phyloP scores from a whole-genome alignment of 768 basidiomycete species.

The Suillus brevipes region DNA sequence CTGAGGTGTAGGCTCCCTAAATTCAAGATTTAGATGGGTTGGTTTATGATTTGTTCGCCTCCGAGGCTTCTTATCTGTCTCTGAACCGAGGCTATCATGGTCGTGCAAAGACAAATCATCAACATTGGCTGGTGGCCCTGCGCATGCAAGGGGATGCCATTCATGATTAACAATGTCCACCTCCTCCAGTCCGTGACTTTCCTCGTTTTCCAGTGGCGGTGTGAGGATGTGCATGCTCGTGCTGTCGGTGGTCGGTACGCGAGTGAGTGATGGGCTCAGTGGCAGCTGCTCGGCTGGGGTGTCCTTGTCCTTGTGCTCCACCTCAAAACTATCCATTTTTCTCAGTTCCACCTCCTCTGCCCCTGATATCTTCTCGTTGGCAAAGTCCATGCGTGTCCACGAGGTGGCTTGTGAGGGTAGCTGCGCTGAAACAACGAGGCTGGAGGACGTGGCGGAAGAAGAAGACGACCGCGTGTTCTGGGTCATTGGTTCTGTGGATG shows the following conservation, averaged over 20 bases:
- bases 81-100: constrained; percentile 15
- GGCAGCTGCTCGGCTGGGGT: constrained; percentile 25
- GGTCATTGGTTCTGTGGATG: constrained; percentile 4
- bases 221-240: constrained; percentile 3
- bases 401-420: constrained; percentile 27
- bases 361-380: constrained; percentile 3
- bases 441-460: constrained; percentile 18
- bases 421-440: constrained; percentile 18
- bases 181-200: constrained; percentile 16
- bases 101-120: constrained; percentile 18
- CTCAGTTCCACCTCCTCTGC: constrained; percentile 12
- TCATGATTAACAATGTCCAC: constrained; percentile 22
- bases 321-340: neutral
- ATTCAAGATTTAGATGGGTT: constrained; percentile 50
- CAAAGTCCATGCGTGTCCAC: constrained; percentile 24
- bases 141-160: constrained; percentile 27
- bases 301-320: neutral
- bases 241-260: constrained; percentile 22
- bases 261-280: constrained; percentile 34
- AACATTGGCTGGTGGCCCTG: constrained; percentile 11
- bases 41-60: constrained; percentile 32
- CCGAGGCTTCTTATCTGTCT: constrained; percentile 30
- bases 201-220: constrained; percentile 6
- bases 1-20: constrained; percentile 55
- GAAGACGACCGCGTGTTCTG: constrained; percentile 8